These are phyloP conservation scores for Colletotrichum truncatum DNA, from an alignment of 2,329 filamentous ascomycete species.

Conservation along the genomic window DNA sequence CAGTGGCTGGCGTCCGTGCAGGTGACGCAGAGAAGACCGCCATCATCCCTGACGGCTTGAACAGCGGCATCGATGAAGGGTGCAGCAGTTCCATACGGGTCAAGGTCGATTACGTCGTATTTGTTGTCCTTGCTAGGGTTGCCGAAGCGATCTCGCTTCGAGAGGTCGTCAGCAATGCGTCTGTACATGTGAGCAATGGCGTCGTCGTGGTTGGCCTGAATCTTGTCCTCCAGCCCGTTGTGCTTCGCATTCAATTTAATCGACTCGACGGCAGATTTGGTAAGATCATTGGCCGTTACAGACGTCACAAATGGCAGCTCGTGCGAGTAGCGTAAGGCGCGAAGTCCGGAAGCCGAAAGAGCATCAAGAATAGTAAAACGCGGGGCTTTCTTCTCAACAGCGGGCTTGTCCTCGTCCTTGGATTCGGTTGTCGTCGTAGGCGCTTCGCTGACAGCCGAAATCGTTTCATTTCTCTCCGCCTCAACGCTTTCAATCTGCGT, in stretches of 20 bases:
- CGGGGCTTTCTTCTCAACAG: neutral
- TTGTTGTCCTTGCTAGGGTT: conserved; percentile 54
- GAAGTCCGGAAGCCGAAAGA: conserved; percentile 90
- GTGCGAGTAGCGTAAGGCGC: conserved; percentile 89
- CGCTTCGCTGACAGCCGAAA: conserved; percentile 11
- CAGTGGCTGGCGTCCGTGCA: conserved; percentile 97
- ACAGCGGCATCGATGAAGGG: conserved; percentile 93
- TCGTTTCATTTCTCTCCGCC: conserved; percentile 12
- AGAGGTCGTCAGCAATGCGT: conserved; percentile 63
- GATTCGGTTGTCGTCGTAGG: conserved; percentile 20
- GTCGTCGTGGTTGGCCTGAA: conserved; percentile 80
- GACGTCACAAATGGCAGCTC: conserved; percentile 87
- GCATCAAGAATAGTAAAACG: conserved; percentile 91
- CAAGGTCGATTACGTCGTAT: conserved; percentile 96
- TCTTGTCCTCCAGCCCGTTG: conserved; percentile 77
- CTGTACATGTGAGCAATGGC: conserved; percentile 93
- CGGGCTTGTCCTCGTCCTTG: conserved; percentile 8
- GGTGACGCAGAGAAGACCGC: conserved; percentile 91
- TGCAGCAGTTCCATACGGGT: conserved; percentile 93
- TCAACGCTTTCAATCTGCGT: neutral
- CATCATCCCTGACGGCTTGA: conserved; percentile 83
- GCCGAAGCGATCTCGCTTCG: conserved; percentile 49
- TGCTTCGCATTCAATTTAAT: conserved; percentile 88
- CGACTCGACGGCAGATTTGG: conserved; percentile 77
- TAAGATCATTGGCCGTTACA: conserved; percentile 91